Evolutionary conservation across 345 rosid species (phyloP), one percentile per base, ranked within the genome.

Genomic region (Leavenworthia alabamica): DNA sequence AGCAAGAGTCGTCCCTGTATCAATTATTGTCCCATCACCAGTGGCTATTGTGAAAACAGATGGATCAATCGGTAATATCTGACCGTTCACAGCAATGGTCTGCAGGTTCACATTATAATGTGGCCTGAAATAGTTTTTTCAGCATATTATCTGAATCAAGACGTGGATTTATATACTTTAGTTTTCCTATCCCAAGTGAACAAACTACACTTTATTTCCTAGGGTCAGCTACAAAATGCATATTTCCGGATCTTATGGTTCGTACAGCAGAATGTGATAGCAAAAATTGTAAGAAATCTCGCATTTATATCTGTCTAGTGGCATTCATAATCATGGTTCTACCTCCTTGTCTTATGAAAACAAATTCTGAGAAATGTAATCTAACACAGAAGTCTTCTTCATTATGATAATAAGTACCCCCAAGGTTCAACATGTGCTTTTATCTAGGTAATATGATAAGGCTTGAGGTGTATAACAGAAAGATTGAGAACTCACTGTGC

Each of bases 1-100:
- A n/a, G 99, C 97, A 72, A 93, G 82, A 59, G 99, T 89, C 4
- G 99, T 93, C 58, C 99, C 99, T 6, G 97, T 85, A 77, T 93
- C 99, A 54, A 93, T 62, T 73, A 93, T 93, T 2, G 99, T 93
- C 66, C 99, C 99, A 67, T 72, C 81, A 74, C 60, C 85, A 76
- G 57, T 76, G 65, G 99, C 84, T 31, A 91, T 80, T 43, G 80
- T 74, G 78, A 89, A 93, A 41, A 83, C 90, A 16, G 97, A 85
- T 27, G 85, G 72, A 73, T 89, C 81, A 49, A 93, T 81, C 4
- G 86, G 64, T 59, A 93, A 68, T 27, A 63, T 57, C 75, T 85
- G 86, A 39, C 85, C 82, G 33, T 67, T 79, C 53, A 93, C 96
- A 20, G 96, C 80, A 70, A 93, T 87, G 82, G 90, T 89, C 78